Base-by-base conservation (phyloP, 805 yeast species). In the Candida railenensis region DNA sequence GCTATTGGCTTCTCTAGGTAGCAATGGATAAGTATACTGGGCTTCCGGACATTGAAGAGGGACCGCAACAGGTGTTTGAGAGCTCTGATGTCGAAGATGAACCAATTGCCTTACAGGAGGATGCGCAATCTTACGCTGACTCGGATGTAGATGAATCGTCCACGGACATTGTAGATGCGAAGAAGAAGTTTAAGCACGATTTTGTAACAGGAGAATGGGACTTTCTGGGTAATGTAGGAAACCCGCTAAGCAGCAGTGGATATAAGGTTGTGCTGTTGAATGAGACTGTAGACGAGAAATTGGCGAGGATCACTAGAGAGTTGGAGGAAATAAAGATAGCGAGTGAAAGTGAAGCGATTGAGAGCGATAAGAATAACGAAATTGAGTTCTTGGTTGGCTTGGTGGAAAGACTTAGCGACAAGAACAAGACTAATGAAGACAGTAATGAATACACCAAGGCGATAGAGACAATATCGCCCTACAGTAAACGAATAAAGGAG, bases 71-170 rank as follows among this genome's bases (percentile, higher is more conserved):
- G 46, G 67, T 76, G 2, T 76, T 63, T 48, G 80, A 76, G 54
- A 73, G 80, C 1, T 77, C 79, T 3, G 80, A 76, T 46, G 56
- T 69, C 2, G 66, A 62, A 3, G 54, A 57, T 34, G 39, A 36
- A 12, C 21, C 39, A 5, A 51, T 47, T 38, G 11, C 11, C 5
- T 11, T 11, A 11, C 11, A 5, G 5, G 30, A 7, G 11, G 30
- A 25, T 5, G 30, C 11, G 30, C 48, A 49, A 8, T 25, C 43
- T 18, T 34, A 34, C 4, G 19, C 40, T 12, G 48, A 45, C 15
- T 22, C 41, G 4, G 54, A 53, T n/a, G 50, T 66, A 12, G 51
- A 48, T 4, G 56, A 49, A 21, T 51, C 47, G 2, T 43, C 40
- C 0, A 22, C 55, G 1, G 51, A 58, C 34, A 16, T 56, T 1